Conservation (phyloP, 176 grass and related monocot species). For the Olyra latifolia region DNA sequence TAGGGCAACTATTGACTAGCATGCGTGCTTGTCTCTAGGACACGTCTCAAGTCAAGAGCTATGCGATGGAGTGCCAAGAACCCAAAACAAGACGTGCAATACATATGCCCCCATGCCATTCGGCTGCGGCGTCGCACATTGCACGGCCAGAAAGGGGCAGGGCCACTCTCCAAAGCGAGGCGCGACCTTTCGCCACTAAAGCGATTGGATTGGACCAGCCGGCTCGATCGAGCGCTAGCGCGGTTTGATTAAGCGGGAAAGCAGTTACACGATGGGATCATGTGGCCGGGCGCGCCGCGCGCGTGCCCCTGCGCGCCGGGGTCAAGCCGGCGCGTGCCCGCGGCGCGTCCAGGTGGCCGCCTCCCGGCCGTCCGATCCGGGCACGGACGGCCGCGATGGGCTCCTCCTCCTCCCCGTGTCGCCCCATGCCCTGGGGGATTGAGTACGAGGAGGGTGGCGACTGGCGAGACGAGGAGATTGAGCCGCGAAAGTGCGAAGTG, state of each 20-base stretch:
- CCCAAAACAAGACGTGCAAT: too few relatives aligned
- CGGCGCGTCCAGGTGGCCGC: constrained; percentile 11
- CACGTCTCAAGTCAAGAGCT: too few relatives aligned
- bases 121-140: neutral
- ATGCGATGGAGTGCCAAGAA: too few relatives aligned
- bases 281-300: constrained; percentile 28
- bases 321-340: constrained; percentile 25
- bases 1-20: too few relatives aligned
- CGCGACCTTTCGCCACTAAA: neutral
- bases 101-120: too few relatives aligned
- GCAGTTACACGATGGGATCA: neutral
- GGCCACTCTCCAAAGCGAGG: neutral
- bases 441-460: constrained; percentile 11
- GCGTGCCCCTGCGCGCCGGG: constrained; percentile 30
- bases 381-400: neutral
- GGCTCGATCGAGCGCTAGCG: neutral
- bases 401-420: neutral
- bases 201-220: neutral
- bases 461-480: too few relatives aligned
- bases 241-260: neutral
- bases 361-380: neutral
- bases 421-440: neutral
- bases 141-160: neutral
- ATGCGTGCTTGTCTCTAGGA: too few relatives aligned
- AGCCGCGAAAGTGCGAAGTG: constrained; percentile 15